phyloP scores from a whole-genome alignment of 1,284 basidiomycete species.

The Leccinum idahoense region DNA sequence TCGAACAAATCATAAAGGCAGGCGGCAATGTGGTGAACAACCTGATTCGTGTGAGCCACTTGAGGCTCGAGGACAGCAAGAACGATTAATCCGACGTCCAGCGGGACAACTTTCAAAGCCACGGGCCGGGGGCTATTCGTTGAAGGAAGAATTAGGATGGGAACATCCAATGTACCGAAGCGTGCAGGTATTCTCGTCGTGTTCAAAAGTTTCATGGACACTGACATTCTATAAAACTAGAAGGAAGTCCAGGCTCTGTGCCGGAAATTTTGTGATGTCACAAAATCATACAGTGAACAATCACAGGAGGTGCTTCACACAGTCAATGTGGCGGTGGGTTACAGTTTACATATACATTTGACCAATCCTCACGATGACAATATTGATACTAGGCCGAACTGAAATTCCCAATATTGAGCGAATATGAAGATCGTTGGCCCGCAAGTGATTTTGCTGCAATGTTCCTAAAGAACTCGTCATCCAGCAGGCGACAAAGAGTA shows the following conservation, averaged over 20 bases:
- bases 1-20: neutral
- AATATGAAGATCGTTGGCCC: neutral
- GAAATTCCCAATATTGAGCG: neutral
- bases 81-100: neutral
- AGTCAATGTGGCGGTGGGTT: neutral
- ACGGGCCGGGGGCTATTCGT: neutral
- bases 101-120: neutral
- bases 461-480: neutral
- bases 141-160: neutral
- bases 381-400: neutral
- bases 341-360: neutral
- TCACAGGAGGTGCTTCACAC: neutral
- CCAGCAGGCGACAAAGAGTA: neutral
- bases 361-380: neutral
- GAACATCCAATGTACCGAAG: neutral
- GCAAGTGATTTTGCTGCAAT: neutral
- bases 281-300: neutral
- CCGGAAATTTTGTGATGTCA: neutral
- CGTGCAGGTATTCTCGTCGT: neutral
- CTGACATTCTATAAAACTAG: neutral
- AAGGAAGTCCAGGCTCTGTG: neutral
- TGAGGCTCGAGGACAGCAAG: neutral
- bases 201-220: neutral
- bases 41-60: neutral
- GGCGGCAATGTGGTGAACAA: neutral